Evolutionary conservation across 441 rosid genomes (phyloP), one percentile per base, ranked within the genome.

Genomic region (Croton setiger): DNA sequence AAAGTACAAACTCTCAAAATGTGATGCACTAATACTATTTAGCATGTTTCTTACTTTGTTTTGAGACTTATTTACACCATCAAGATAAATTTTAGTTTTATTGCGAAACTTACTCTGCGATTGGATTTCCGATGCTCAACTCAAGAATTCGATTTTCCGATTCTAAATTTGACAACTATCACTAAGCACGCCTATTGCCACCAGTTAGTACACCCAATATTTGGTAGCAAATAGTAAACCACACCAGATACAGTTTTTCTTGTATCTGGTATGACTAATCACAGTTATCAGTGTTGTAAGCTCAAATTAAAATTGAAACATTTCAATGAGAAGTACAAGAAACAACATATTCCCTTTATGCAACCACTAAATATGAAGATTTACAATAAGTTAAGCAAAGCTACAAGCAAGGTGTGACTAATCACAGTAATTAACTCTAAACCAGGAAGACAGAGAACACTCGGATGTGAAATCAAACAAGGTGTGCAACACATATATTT

Each of bases 381-480:
- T 9, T 21, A 20, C 59, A 35, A 15, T 17, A 48, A 20, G 17
- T 51, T 69, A 51, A 11, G 41, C 17, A 49, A 37, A 15, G 21
- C 2, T 21, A 6, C 7, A n/a, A 23, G n/a, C 48, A 12, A 31
- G 43, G 15, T 51, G 9, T 12, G 23, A 23, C 21, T 18, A 43
- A 70, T 5, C 31, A 27, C 60, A 18, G 35, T 58, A 5, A 64
- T n/a, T 37, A 31, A 31, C 66, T 21, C 11, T 52, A 70, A 39
- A 61, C 67, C 53, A 41, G 1, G 59, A 21, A n/a, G 15, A 14
- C 31, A 56, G 43, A 52, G 18, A n/a, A 44, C 33, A 60, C n/a
- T 51, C 4, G 39, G n/a, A 71, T 47, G 52, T 49, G 43, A 71
- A 56, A 64, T 18, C 43, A 55, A 64, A 57, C 45, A 15, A 39